A percentile compares a stretch with the other conserved stretches of the same genome.
Conservation (phyloP, 192 early-diverging fungal species). For the Mortierella claussenii region DNA sequence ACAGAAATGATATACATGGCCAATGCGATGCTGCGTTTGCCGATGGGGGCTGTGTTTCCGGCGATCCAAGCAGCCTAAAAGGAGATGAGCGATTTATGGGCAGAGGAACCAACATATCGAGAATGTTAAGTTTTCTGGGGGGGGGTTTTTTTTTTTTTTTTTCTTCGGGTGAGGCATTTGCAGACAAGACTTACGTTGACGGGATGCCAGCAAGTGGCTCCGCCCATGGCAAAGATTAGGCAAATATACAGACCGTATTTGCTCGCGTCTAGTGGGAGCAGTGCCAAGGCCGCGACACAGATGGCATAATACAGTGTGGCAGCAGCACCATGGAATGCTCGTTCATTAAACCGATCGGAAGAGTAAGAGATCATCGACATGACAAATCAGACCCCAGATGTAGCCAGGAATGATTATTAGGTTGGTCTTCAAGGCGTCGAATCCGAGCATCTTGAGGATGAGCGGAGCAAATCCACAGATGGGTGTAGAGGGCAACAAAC, state of each 20-base stretch:
- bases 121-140: background rate
- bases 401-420: conserved; percentile 55
- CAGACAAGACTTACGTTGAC: conserved; percentile 35
- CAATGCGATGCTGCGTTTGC: conserved; percentile 54
- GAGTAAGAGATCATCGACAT: conserved; percentile 40
- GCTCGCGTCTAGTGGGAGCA: conserved; percentile 24
- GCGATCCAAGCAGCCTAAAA: conserved; percentile 56
- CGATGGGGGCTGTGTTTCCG: conserved; percentile 47
- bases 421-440: conserved; percentile 46
- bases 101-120: too few species aligned
- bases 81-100: too few species aligned
- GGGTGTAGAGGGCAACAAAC: conserved; percentile 40
- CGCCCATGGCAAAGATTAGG: conserved; percentile 48
- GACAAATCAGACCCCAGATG: conserved; percentile 22
- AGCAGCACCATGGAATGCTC: conserved; percentile 27
- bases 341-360: conserved; percentile 36
- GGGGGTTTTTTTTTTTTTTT: background rate
- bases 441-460: conserved; percentile 55
- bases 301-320: conserved; percentile 38
- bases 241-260: conserved; percentile 33
- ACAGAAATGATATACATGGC: conserved; percentile 61
- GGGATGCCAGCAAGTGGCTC: conserved; percentile 41
- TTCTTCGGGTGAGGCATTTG: background rate
- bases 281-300: conserved; percentile 30
- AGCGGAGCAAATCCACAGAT: conserved; percentile 48